Percentiles rank a stretch among this genome's conserved stretches.
Conservation (phyloP, 2,329 filamentous ascomycete genomes). For the Phyllachora maydis region DNA sequence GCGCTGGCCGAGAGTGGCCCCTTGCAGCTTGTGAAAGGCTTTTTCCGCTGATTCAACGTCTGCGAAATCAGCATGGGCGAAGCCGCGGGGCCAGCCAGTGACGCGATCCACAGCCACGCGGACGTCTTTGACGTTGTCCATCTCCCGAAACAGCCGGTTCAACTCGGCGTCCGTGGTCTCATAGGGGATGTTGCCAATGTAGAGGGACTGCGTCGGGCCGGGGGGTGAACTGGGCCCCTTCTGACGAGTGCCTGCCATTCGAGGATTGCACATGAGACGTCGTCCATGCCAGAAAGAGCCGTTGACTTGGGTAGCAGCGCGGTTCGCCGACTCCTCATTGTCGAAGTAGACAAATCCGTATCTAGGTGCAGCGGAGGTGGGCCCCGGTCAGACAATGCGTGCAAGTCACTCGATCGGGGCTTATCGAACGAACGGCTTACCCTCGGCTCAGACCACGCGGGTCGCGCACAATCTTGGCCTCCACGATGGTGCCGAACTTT, state of each 20-base stretch:
- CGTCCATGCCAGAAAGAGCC: conserved; percentile 17
- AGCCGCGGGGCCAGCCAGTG: conserved; percentile 65
- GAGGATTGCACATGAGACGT: conserved; percentile 9
- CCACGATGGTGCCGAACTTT: conserved; percentile 10
- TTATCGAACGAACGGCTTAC: too few species aligned
- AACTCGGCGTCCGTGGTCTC: conserved; percentile 72
- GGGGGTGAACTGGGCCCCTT: neutral
- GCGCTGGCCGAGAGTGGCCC: conserved; percentile 43
- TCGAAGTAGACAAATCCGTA: conserved; percentile 13
- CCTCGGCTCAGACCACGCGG: conserved; percentile 14
- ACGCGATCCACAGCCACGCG: conserved; percentile 66
- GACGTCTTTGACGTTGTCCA: conserved; percentile 53
- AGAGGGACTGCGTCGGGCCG: conserved; percentile 23
- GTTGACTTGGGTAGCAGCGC: conserved; percentile 10
- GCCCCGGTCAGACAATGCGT: too few species aligned
- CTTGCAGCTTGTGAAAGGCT: conserved; percentile 32
- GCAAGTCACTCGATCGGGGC: too few species aligned
- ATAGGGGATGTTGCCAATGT: conserved; percentile 71
- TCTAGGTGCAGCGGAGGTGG: too few species aligned
- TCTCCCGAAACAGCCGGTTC: conserved; percentile 51
- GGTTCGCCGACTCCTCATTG: conserved; percentile 5
- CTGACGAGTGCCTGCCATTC: conserved; percentile 1
- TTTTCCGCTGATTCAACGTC: conserved; percentile 42
- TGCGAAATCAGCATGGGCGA: conserved; percentile 65
- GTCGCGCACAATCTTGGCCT: conserved; percentile 10